Base-by-base conservation (phyloP, 495 filamentous ascomycete genomes). In the Trypethelium eluteriae region DNA sequence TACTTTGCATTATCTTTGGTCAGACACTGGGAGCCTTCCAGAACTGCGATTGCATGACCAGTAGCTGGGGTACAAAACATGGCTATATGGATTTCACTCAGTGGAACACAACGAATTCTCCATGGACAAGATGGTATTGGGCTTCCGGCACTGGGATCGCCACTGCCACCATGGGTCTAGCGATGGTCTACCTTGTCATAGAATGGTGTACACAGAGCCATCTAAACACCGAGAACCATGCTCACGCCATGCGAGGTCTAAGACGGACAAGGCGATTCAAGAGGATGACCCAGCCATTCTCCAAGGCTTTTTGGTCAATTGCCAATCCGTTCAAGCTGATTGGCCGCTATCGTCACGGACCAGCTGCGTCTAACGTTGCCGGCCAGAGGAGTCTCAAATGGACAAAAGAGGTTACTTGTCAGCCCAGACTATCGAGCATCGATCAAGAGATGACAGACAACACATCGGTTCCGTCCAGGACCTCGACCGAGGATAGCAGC, bases 141-240 rank as follows among this genome's bases (percentile, higher is more conserved):
- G 71, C 66, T n/a, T 53, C 39, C 34, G 78, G 70, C 5, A 77
- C 70, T 2, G 73, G 66, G 14, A 47, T 79, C 2, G 70, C 72
- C 9, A 64, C 67, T 32, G 56, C 68, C 10, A 65, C 73, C 36
- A 74, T 79, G 76, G 67, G 69, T 10, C 32, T 68, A 10, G 74
- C 68, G 5, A 72, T 79, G 64, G 65, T 69, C 16, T 79, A 77
- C 67, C 71, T 79, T 50, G 73, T 75, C 4, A 35, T 68, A 14
- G 69, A 77, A 62, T 77, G 72, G 70, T 77, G 74, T 66, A 71
- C 70, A 14, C 75, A 76, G 46, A 71, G 74, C 41, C 72, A 75
- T 65, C 64, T 77, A 2, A 67, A 62, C 34, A 76, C 71, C 2
- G 69, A 74, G 39, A 61, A 70, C 46, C 2, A 53, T 25, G 2